Evolutionary conservation across 2,329 filamentous ascomycete genomes (phyloP).

Genomic region (Ophiostoma perfectum): DNA sequence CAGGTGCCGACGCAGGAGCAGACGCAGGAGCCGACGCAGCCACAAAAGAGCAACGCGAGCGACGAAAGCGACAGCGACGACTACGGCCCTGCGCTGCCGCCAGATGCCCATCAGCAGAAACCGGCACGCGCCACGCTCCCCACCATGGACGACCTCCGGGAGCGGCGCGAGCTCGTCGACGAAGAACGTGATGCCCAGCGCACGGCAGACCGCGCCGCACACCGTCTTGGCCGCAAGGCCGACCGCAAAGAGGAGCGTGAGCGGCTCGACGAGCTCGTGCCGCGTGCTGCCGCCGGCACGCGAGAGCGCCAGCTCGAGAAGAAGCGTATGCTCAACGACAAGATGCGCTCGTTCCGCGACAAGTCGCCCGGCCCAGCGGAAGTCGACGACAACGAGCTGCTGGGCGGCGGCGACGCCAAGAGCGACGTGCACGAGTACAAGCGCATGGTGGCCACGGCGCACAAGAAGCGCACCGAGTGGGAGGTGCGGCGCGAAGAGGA

Average conservation of each 20-base stretch:
- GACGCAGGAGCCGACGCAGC: neutral
- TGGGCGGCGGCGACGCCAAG: slow-evolving; percentile 62
- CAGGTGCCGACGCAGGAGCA: neutral
- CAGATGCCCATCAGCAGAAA: slow-evolving; percentile 23
- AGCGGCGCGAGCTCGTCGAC: slow-evolving; percentile 46
- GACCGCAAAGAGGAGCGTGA: slow-evolving; percentile 65
- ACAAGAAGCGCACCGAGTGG: slow-evolving; percentile 61
- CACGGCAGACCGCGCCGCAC: slow-evolving; percentile 36
- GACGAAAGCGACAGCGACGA: slow-evolving; percentile 9
- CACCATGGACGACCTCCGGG: slow-evolving; percentile 64
- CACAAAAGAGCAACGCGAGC: neutral
- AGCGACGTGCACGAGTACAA: slow-evolving; percentile 43
- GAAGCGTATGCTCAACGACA: slow-evolving; percentile 63
- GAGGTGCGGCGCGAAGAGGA: slow-evolving; percentile 23
- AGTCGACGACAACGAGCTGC: slow-evolving; percentile 66
- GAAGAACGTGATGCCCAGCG: slow-evolving; percentile 40
- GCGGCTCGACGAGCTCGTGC: slow-evolving; percentile 73
- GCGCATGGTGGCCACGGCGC: slow-evolving; percentile 56
- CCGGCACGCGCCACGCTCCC: slow-evolving; percentile 59
- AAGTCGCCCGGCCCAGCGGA: slow-evolving; percentile 59
- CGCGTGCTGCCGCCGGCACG: slow-evolving; percentile 76
- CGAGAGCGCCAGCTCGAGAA: slow-evolving; percentile 85
- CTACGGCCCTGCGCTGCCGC: slow-evolving; percentile 18
- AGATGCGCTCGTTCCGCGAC: slow-evolving; percentile 67
- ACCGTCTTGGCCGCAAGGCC: slow-evolving; percentile 56